phyloP scores from a whole-genome alignment of 2,329 filamentous ascomycete species.

The Stromatinia cepivora region DNA sequence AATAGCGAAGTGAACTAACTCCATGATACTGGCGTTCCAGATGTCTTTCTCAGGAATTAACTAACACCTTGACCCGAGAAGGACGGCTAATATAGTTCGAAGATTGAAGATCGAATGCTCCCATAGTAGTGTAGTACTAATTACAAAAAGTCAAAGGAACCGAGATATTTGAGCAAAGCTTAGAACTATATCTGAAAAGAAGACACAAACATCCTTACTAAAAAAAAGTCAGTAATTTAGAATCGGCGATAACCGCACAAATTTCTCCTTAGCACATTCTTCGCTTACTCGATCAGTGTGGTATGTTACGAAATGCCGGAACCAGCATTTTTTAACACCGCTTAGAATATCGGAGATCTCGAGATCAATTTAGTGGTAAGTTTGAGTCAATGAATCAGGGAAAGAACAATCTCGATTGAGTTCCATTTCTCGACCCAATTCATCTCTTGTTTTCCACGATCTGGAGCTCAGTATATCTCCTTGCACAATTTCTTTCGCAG shows the following conservation, averaged over 20 bases:
- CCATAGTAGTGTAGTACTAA: not conserved
- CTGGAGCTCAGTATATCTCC: too few species aligned
- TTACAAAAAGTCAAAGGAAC: too few species aligned
- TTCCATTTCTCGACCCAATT: too few species aligned
- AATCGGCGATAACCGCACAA: not conserved
- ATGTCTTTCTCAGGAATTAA: rapidly evolving
- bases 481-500: too few species aligned
- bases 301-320: not conserved
- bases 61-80: not conserved
- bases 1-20: not conserved
- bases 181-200: not conserved
- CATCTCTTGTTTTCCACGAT: too few species aligned
- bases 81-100: not conserved
- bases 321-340: too few species aligned
- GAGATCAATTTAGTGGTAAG: too few species aligned
- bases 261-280: not conserved
- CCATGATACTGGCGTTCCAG: not conserved
- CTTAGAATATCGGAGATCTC: too few species aligned
- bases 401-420: too few species aligned
- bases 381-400: too few species aligned
- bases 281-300: not conserved
- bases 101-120: not conserved
- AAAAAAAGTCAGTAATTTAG: rapidly evolving
- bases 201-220: not conserved
- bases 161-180: not conserved